Evolutionary conservation across 305 asterid genomes (phyloP).

Genomic region (Rubia peregrina): DNA sequence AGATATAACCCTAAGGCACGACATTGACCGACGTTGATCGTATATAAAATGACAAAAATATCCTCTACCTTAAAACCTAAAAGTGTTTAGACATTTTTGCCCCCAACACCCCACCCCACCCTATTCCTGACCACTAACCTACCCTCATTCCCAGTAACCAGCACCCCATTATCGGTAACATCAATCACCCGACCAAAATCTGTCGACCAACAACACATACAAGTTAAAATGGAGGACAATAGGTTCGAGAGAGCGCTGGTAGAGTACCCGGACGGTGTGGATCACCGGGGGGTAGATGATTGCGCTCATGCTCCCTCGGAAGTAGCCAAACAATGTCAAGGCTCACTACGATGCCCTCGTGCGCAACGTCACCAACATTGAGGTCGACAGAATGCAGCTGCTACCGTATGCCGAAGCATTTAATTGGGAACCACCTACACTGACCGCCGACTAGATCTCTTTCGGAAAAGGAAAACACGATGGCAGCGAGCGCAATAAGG

Average conservation of each 20-base stretch:
- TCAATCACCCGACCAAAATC: no score
- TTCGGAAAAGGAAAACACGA: slow-evolving; percentile 40
- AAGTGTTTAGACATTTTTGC: no score
- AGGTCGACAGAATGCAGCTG: slow-evolving; percentile 58
- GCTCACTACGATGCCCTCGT: slow-evolving; percentile 53
- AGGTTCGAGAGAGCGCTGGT: slow-evolving; percentile 56
- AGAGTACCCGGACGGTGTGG: slow-evolving; percentile 46
- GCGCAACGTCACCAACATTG: slow-evolving; percentile 49
- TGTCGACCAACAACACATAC: no score
- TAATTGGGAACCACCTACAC: slow-evolving; percentile 34
- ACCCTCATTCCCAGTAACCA: no score
- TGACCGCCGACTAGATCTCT: slow-evolving; percentile 50
- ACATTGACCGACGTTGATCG: no score
- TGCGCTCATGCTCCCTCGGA: slow-evolving; percentile 42
- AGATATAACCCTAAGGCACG: no score
- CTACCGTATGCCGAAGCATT: slow-evolving; percentile 46
- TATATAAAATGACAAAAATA: no score
- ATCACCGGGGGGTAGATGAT: slow-evolving; percentile 57
- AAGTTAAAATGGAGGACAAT: slow-evolving; percentile 63
- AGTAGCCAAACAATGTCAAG: slow-evolving; percentile 43
- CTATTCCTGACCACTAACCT: no score
- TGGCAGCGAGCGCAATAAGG: slow-evolving; percentile 67
- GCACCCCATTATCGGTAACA: no score
- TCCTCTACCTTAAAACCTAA: no score
- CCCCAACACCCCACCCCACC: no score